Evolutionary conservation across 176 grass and related monocot genomes (phyloP), one percentile per base, ranked within the genome.

Genomic region (Aegilops speltoides): DNA sequence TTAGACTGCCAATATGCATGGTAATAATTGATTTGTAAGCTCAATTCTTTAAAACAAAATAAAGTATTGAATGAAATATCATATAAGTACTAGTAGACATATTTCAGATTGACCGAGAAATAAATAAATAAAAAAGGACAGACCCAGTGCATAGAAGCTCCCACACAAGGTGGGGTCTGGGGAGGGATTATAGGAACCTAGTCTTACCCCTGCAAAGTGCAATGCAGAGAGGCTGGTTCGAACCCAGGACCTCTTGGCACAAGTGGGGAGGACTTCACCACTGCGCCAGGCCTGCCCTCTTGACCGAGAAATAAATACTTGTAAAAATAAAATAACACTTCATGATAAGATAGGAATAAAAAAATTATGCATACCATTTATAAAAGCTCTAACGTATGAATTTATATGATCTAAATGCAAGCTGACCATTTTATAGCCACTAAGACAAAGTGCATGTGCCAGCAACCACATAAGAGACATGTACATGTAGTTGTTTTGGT

Each of bases 291-390:
- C 31, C 31, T 31, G 31, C 31, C 31, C 31, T 31, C 31, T 64
- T 66, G 29, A 54, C 45, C 22, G 15, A 19, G 25, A 61, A 20
- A n/a, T 23, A 41, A 50, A 59, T 8, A 59, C 54, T 22, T 59
- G 54, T 59, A 54, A 8, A 45, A 62, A 52, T 11, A 26, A 46
- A 25, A 64, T 67, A 45, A 57, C 3, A 57, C 54, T 76, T 81
- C 83, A 76, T 77, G 46, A 50, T 82, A 61, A 11, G 40, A 57
- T 43, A 54, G 31, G n/a, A 84, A 87, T 48, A 50, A 17, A 63
- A 62, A 64, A 10, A 22, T 57, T 77, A 73, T 50, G 26, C 28
- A 37, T 63, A 45, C 63, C 8, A 73, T 38, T 71, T 72, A 22
- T 29, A 57, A n/a, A 22, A 50, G 61, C 28, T 64, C n/a, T 81